These are phyloP conservation scores for Ormosia emarginata DNA, from an alignment of 306 rosid genomes.

Conservation along the genomic window DNA sequence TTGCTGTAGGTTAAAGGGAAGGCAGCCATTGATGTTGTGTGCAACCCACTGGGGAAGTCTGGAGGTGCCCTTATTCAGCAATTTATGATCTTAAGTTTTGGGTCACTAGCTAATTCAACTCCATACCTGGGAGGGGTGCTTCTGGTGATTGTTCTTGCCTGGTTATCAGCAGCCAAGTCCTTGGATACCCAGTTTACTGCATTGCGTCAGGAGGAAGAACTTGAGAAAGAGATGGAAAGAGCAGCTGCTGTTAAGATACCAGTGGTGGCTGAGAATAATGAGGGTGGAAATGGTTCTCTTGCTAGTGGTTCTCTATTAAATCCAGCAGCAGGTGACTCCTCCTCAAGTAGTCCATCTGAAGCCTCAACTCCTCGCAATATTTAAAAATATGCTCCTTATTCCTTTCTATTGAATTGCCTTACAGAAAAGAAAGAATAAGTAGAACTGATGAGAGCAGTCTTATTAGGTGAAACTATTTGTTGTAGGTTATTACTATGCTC, in stretches of 20 bases:
- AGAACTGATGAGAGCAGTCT: constrained; percentile 31
- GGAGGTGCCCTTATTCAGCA: constrained; percentile 99
- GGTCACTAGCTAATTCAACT: constrained; percentile 93
- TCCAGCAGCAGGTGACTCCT: constrained; percentile 44
- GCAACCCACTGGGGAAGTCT: constrained; percentile 96
- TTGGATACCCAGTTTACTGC: constrained; percentile 80
- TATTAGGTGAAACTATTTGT: constrained; percentile 35
- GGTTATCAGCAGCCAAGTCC: constrained; percentile 88
- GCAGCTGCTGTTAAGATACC: constrained; percentile 81
- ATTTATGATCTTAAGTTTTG: constrained; percentile 88
- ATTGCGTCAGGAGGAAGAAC: constrained; percentile 83
- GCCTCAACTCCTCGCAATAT: constrained; percentile 50
- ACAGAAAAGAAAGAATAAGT: constrained; percentile 32
- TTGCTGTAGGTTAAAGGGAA: constrained; percentile 81
- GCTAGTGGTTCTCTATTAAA: constrained; percentile 37
- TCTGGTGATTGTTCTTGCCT: constrained; percentile 76
- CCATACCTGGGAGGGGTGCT: constrained; percentile 93
- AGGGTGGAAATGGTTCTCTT: constrained; percentile 52
- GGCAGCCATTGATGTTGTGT: constrained; percentile 98
- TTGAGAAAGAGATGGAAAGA: constrained; percentile 94
- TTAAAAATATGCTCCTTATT: constrained; percentile 18
- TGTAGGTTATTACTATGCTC: constrained; percentile 39
- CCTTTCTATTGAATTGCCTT: constrained; percentile 25
- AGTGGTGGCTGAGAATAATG: constrained; percentile 56
- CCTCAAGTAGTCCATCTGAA: constrained; percentile 58